Evolutionary conservation across 768 basidiomycete genomes (phyloP).

Genomic region (Xerocomellus intermedius): DNA sequence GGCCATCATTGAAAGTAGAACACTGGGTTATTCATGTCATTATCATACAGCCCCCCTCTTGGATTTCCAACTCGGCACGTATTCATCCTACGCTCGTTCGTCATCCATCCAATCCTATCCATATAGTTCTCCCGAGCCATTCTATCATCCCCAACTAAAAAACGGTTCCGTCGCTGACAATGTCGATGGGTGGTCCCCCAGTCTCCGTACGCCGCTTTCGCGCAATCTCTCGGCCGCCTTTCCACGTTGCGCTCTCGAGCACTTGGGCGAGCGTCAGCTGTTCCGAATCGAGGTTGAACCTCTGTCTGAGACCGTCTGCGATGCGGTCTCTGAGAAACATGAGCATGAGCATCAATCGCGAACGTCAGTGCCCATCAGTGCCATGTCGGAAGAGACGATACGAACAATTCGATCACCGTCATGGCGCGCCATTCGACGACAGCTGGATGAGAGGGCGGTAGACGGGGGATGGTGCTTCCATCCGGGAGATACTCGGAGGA

Average conservation of each 20-base stretch:
- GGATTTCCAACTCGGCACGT: too few species aligned
- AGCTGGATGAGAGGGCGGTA: conserved; percentile 78
- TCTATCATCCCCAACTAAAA: too few species aligned
- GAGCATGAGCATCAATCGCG: background rate
- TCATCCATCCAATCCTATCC: too few species aligned
- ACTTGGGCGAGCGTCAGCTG: conserved; percentile 71
- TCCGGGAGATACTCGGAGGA: conserved; percentile 44
- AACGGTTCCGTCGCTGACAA: conserved; percentile 56
- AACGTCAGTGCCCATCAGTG: too few species aligned
- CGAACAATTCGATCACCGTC: conserved; percentile 87
- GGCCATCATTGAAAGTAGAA: conserved; percentile 28
- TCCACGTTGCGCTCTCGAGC: conserved; percentile 95
- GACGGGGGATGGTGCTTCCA: conserved; percentile 47
- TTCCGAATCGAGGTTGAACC: conserved; percentile 41
- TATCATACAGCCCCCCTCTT: too few species aligned
- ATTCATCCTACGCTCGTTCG: too few species aligned
- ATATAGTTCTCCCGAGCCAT: too few species aligned
- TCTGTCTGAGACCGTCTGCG: conserved; percentile 62
- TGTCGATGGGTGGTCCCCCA: conserved; percentile 63
- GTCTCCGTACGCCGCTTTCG: conserved; percentile 67
- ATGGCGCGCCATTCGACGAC: conserved; percentile 90
- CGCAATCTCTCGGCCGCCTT: conserved; percentile 92
- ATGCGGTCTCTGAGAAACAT: conserved; percentile 65
- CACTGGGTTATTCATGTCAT: too few species aligned
- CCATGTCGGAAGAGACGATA: background rate